Conservation (phyloP, 108 stramenopile genomes). For the Skeletonema grethae region DNA sequence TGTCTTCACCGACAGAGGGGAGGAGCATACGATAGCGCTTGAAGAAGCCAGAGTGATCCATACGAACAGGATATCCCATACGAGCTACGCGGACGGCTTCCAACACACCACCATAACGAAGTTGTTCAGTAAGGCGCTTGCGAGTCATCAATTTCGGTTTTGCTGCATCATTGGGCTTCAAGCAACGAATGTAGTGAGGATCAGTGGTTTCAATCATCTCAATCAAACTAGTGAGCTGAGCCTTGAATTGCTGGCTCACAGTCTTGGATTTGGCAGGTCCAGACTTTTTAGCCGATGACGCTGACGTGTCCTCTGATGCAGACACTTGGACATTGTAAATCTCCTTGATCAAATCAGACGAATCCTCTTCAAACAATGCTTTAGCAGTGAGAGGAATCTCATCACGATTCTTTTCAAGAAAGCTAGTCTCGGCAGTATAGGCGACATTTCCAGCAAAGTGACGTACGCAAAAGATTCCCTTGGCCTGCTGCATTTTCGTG, state of each 20-base stretch:
- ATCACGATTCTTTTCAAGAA: slow-evolving; percentile 98
- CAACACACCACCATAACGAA: slow-evolving; percentile 97
- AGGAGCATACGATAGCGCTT: slow-evolving; percentile 90
- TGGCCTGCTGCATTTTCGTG: slow-evolving; percentile 74
- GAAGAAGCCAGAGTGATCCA: slow-evolving; percentile 89
- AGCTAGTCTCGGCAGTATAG: slow-evolving; percentile 91
- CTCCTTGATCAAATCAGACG: slow-evolving; percentile 72
- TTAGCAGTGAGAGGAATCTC: slow-evolving; percentile 91
- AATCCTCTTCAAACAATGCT: slow-evolving; percentile 86
- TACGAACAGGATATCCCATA: slow-evolving; percentile 98
- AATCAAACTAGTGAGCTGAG: slow-evolving; percentile 88
- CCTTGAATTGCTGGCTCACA: slow-evolving; percentile 95
- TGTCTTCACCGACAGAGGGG: slow-evolving; percentile 61
- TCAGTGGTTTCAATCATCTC: slow-evolving; percentile 91
- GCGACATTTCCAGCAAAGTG: slow-evolving; percentile 97
- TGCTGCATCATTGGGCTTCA: slow-evolving; percentile 96
- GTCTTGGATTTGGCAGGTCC: slow-evolving; percentile 68
- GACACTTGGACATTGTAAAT: slow-evolving; percentile 73
- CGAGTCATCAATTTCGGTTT: slow-evolving; percentile 82
- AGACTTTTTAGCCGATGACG: slow-evolving; percentile 34
- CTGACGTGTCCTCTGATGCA: slow-evolving; percentile 51
- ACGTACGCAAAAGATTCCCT: slow-evolving; percentile 80
- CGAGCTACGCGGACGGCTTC: slow-evolving; percentile 99
- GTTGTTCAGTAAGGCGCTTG: slow-evolving; percentile 91
- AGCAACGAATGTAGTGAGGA: slow-evolving; percentile 99